Conservation (phyloP, 352 stramenopile species). For the Phytophthora citrophthora region DNA sequence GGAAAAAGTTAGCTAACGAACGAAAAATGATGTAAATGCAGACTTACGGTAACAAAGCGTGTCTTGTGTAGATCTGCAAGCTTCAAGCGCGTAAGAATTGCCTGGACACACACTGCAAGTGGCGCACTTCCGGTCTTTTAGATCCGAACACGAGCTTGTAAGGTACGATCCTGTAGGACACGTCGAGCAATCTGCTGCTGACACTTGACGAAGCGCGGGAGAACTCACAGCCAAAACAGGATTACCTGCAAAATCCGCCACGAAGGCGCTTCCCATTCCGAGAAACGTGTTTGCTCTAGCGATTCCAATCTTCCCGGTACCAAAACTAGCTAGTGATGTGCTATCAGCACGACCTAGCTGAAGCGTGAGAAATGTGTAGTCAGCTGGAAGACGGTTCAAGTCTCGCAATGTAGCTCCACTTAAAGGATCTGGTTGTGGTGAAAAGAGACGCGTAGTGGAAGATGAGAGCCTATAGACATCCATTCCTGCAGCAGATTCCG, state of each 20-base stretch:
- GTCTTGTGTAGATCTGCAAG: constrained; percentile 60
- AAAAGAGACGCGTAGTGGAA: constrained; percentile 48
- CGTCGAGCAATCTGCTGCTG: constrained; percentile 54
- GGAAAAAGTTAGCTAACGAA: background rate
- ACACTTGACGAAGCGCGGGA: constrained; percentile 41
- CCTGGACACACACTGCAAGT: constrained; percentile 63
- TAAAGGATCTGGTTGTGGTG: constrained; percentile 54
- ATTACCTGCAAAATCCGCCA: constrained; percentile 62
- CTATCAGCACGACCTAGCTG: constrained; percentile 54
- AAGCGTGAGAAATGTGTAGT: constrained; percentile 70
- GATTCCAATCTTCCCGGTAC: constrained; percentile 60
- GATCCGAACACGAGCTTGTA: constrained; percentile 65
- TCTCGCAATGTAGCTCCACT: constrained; percentile 50
- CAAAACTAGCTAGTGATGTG: constrained; percentile 39
- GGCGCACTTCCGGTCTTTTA: constrained; percentile 57
- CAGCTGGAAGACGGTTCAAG: constrained; percentile 53
- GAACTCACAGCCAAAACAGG: constrained; percentile 28
- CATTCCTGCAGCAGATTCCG: constrained; percentile 39
- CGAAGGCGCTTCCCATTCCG: constrained; percentile 40
- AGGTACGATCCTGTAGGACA: constrained; percentile 56
- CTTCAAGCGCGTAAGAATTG: constrained; percentile 58
- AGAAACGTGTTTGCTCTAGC: constrained; percentile 57
- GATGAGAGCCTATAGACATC: constrained; percentile 51
- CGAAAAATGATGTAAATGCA: no score
- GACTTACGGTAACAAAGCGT: constrained; percentile 71